Conservation (phyloP, 768 basidiomycete genomes). For the Tricholoma flavovirens region DNA sequence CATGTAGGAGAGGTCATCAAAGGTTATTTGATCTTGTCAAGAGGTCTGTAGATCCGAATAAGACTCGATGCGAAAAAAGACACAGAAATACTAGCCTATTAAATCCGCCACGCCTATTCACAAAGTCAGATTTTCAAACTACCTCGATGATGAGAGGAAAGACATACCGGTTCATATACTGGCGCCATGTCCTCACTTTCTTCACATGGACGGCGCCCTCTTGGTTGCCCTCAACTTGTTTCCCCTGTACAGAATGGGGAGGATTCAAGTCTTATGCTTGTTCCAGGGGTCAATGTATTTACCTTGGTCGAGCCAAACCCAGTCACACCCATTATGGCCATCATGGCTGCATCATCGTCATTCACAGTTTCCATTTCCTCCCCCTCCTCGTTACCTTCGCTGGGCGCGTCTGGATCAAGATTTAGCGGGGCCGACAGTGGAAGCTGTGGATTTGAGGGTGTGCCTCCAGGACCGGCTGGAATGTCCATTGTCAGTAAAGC, state of each 20-base stretch:
- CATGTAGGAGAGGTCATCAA: not conserved
- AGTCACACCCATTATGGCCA: slow-evolving; percentile 82
- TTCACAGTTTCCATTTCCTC: slow-evolving; percentile 50
- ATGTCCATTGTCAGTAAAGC: not conserved
- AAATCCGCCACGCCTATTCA: slow-evolving; percentile 71
- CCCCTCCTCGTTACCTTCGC: slow-evolving; percentile 34
- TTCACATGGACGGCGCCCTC: slow-evolving; percentile 62
- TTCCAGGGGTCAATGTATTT: slow-evolving; percentile 6
- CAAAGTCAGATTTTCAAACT: slow-evolving; percentile 7
- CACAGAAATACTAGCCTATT: slow-evolving; percentile 48
- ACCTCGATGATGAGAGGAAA: not conserved
- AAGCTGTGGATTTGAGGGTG: not conserved
- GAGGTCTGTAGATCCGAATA: slow-evolving; percentile 45
- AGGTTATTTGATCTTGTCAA: slow-evolving; percentile 89
- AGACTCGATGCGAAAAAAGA: not conserved
- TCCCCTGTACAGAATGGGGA: slow-evolving; percentile 44
- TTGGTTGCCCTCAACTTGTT: slow-evolving; percentile 78
- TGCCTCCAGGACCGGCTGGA: not conserved
- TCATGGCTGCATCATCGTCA: slow-evolving; percentile 77
- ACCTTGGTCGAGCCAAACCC: slow-evolving; percentile 93
- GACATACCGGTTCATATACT: slow-evolving; percentile 92
- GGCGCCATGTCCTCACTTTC: slow-evolving; percentile 89
- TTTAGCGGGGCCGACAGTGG: slow-evolving; percentile 22
- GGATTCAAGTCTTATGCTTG: not conserved
- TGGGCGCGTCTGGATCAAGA: slow-evolving; percentile 37